These are phyloP conservation scores for Ophiostoma tasmaniense DNA, from an alignment of 2,329 filamentous ascomycete species.

Conservation along the genomic window DNA sequence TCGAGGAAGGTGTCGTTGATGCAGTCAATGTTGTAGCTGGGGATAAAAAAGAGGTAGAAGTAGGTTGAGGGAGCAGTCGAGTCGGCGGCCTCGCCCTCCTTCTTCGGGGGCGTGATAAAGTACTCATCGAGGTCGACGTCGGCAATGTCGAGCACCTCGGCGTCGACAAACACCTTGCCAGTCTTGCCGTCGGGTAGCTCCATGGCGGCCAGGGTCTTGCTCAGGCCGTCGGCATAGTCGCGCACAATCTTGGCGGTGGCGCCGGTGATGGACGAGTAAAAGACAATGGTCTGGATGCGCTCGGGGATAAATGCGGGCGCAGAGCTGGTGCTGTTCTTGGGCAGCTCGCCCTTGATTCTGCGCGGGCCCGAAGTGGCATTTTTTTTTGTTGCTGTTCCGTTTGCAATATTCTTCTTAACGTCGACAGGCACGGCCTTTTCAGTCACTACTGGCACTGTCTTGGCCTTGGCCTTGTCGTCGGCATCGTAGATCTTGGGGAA, in stretches of 20 bases:
- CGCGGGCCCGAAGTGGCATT: slow-evolving; percentile 33
- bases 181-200: background rate
- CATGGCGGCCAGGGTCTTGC: slow-evolving; percentile 33
- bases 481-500: slow-evolving; percentile 31
- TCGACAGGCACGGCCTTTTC: background rate
- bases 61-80: slow-evolving; percentile 40
- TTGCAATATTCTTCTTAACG: background rate
- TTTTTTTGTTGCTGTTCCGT: background rate
- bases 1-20: slow-evolving; percentile 81
- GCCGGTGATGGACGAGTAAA: slow-evolving; percentile 83
- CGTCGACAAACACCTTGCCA: slow-evolving; percentile 36
- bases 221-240: slow-evolving; percentile 50
- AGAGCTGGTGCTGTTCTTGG: slow-evolving; percentile 24
- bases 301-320: slow-evolving; percentile 22
- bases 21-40: slow-evolving; percentile 92
- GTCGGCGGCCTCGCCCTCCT: background rate
- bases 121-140: slow-evolving; percentile 90
- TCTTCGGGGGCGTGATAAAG: slow-evolving; percentile 69
- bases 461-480: background rate
- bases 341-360: slow-evolving; percentile 36
- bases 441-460: background rate
- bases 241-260: slow-evolving; percentile 69
- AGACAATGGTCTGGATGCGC: slow-evolving; percentile 64
- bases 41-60: slow-evolving; percentile 78
- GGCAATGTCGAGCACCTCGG: slow-evolving; percentile 67